Conservation (phyloP, 495 filamentous ascomycete species). For the Xylaria longipes region DNA sequence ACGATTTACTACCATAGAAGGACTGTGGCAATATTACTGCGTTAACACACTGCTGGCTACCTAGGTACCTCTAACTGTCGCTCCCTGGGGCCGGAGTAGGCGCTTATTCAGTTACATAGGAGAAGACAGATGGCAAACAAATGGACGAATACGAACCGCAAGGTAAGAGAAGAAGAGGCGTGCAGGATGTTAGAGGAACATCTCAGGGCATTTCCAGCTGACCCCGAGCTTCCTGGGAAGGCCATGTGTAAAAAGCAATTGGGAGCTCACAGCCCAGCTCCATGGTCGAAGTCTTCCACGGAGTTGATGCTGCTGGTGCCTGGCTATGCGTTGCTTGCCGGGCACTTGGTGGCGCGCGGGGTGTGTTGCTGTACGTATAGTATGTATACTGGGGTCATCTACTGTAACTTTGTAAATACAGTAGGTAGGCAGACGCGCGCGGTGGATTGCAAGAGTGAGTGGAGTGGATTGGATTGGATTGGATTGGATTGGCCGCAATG, state of each 20-base stretch:
- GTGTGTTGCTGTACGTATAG: neutral
- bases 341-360: neutral
- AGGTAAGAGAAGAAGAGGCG: conserved; percentile 17
- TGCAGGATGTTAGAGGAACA: conserved; percentile 27
- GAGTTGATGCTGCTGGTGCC: conserved; percentile 4
- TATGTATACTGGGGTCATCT: neutral
- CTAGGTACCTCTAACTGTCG: neutral
- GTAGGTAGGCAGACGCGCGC: neutral
- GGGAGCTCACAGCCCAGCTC: conserved; percentile 31
- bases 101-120: neutral
- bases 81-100: too few relatives aligned
- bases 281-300: conserved; percentile 26
- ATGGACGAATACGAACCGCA: conserved; percentile 15
- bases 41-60: neutral
- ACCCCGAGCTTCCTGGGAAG: conserved; percentile 29
- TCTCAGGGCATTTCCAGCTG: conserved; percentile 36
- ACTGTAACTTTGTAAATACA: neutral
- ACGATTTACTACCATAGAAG: conserved; percentile 13
- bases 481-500: too few relatives aligned
- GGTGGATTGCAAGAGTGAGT: neutral
- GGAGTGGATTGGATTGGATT: too few relatives aligned
- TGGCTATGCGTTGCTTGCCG: neutral
- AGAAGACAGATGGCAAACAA: neutral
- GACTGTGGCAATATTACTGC: conserved; percentile 28
- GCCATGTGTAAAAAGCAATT: conserved; percentile 31